Evolutionary conservation across 768 basidiomycete genomes (phyloP).

Genomic region (Hypsizygus marmoreus): DNA sequence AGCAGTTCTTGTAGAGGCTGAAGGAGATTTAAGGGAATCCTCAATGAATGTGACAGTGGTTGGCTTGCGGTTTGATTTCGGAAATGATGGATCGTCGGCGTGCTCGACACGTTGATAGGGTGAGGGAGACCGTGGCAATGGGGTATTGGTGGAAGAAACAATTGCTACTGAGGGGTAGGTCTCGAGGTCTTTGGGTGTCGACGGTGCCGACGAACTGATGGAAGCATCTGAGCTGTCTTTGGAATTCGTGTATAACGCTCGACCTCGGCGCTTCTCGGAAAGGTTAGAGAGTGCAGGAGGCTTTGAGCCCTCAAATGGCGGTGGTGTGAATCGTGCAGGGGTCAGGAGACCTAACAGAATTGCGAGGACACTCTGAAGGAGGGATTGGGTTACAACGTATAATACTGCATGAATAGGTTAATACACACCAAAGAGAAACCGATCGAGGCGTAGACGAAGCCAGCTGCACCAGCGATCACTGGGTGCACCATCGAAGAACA

Average conservation of each 20-base stretch:
- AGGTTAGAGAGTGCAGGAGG: slow-evolving; percentile 2
- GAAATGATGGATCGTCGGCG: background rate
- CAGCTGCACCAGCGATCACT: slow-evolving; percentile 29
- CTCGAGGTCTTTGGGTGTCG: background rate
- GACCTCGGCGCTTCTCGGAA: slow-evolving; percentile 3
- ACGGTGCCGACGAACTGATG: background rate
- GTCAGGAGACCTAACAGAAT: slow-evolving; percentile 23
- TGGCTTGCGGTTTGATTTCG: slow-evolving; percentile 10
- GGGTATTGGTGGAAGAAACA: background rate
- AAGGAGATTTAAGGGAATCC: background rate
- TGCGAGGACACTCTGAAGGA: slow-evolving; percentile 34
- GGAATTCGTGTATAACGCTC: background rate
- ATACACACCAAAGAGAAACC: slow-evolving; percentile 38
- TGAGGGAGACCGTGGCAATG: no score
- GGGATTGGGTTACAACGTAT: background rate
- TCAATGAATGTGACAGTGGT: slow-evolving; percentile 9
- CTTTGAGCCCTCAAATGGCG: background rate
- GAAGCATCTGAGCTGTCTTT: background rate
- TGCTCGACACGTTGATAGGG: background rate
- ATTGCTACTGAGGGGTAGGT: background rate
- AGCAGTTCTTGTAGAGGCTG: background rate
- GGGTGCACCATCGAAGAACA: slow-evolving; percentile 20
- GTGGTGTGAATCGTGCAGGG: background rate
- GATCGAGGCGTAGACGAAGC: slow-evolving; percentile 32
- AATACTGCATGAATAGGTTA: background rate